Percentiles rank a stretch among this genome's conserved stretches.
Evolutionary conservation across 2,329 filamentous ascomycete species (phyloP).

Genomic region (Hypoxylon sp.): DNA sequence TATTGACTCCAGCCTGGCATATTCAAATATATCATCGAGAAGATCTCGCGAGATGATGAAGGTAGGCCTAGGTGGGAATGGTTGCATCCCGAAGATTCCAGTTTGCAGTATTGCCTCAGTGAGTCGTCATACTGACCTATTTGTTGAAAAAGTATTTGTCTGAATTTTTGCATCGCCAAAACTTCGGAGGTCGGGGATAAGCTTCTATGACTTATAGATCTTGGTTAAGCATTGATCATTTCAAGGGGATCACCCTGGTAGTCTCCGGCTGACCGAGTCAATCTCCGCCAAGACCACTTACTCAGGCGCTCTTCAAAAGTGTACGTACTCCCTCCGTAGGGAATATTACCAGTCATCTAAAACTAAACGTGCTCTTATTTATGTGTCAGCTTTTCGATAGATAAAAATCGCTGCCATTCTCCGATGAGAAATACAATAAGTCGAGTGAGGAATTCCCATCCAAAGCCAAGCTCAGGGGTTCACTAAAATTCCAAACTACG

Average conservation of each 20-base stretch:
- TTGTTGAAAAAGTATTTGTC: background rate
- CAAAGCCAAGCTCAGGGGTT: background rate
- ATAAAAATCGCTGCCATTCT: background rate
- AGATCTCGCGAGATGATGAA: background rate
- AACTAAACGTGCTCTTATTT: background rate
- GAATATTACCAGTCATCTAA: background rate
- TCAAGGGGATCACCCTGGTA: slow-evolving; percentile 7
- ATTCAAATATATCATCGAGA: slow-evolving; percentile 1
- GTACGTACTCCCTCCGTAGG: background rate
- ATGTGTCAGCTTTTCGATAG: background rate
- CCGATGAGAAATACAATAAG: background rate
- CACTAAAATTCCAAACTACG: background rate
- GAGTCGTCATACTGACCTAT: slow-evolving; percentile 6
- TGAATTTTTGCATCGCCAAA: slow-evolving; percentile 6
- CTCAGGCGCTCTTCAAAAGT: background rate
- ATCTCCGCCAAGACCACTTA: slow-evolving; percentile 16
- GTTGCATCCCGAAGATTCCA: background rate
- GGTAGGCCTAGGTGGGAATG: background rate
- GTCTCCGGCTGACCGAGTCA: slow-evolving; percentile 15
- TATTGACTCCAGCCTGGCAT: background rate
- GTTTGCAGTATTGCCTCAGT: background rate
- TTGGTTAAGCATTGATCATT: slow-evolving; percentile 18
- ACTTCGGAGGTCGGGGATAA: background rate
- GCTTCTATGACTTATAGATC: slow-evolving; percentile 14
- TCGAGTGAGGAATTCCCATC: background rate